Evolutionary conservation across 2,329 filamentous ascomycete genomes (phyloP).

Genomic region (Sporothrix globosa): DNA sequence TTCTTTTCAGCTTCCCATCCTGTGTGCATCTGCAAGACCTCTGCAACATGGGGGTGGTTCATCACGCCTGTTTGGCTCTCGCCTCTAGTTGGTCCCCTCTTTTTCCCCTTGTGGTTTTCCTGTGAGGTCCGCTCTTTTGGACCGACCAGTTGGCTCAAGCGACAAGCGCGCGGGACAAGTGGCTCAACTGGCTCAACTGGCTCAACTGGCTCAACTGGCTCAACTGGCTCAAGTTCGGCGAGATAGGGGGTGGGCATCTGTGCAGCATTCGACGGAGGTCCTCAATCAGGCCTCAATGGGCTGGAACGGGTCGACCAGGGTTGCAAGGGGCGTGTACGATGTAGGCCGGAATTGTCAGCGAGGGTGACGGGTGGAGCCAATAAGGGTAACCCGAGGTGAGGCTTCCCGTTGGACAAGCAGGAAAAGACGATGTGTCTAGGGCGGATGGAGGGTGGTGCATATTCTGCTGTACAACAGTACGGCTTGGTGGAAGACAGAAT

Average conservation of each 20-base stretch:
- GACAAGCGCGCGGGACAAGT: conserved; percentile 31
- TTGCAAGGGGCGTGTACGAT: conserved; percentile 17
- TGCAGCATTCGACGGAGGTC: background rate
- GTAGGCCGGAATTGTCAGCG: background rate
- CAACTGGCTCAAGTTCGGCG: background rate
- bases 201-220: background rate
- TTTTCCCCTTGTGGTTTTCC: conserved; percentile 8
- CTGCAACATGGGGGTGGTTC: conserved; percentile 20
- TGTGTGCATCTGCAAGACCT: background rate
- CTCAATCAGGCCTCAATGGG: conserved; percentile 1
- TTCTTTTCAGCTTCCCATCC: background rate
- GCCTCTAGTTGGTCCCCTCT: background rate
- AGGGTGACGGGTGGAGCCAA: background rate
- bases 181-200: background rate
- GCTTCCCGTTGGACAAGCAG: background rate
- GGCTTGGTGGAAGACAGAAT: background rate
- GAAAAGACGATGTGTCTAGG: background rate
- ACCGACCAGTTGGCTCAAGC: conserved; percentile 21
- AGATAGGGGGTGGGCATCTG: conserved; percentile 16
- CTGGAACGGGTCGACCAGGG: conserved; percentile 3
- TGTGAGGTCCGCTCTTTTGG: background rate
- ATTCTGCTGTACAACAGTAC: background rate
- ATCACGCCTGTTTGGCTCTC: conserved; percentile 13
- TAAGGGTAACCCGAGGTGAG: background rate
- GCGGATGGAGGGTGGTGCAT: background rate